Base-by-base conservation (phyloP, 2,329 filamentous ascomycete species). In the Epicoccum sorghinum region DNA sequence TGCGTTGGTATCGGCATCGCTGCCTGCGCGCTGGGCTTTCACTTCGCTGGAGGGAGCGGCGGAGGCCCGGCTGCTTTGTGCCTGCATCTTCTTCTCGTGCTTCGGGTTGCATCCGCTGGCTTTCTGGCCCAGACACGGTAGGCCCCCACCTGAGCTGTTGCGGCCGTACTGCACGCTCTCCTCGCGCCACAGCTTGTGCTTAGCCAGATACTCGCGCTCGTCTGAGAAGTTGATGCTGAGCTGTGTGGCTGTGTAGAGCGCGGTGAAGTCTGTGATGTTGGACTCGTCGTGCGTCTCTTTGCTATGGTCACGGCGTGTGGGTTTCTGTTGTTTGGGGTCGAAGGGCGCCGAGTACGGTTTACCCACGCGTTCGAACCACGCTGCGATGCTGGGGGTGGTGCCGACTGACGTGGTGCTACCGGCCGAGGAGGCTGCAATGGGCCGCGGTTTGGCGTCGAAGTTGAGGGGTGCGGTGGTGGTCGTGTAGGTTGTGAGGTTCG, bases 51-150 rank as follows among this genome's bases (percentile, higher is more conserved):
- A 43, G 7, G 49, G 18, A 18, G 18, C 18, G 18, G 18, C 18
- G 18, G 18, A 18, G 3, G 18, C 18, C 18, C 18, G 18, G 18
- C 18, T 18, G 18, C 18, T 18, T 3, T 18, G 18, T 18, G 18
- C 18, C 18, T 18, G 18, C 18, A 18, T 18, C 3, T 18, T 18
- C 18, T 18, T 38, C 38, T 73, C 69, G 39, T 61, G 60, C 44
- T 67, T 71, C 0, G 53, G 1, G 7, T 56, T 66, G 55, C 70
- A 73, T 13, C 70, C 70, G 8, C 64, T 70, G 5, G 60, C 65
- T 24, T 55, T 55, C 38, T 57, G 56, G 29, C 64, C 54, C 2
- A 73, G 55, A 39, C 70, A 73, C 3, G 66, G 64, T 2, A 67
- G 50, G 59, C 55, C 2, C 42, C 51, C 1, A 37, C 41, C 7